phyloP scores from a whole-genome alignment of 2,329 filamentous ascomycete species.

The Ophiostoma tasmaniense region DNA sequence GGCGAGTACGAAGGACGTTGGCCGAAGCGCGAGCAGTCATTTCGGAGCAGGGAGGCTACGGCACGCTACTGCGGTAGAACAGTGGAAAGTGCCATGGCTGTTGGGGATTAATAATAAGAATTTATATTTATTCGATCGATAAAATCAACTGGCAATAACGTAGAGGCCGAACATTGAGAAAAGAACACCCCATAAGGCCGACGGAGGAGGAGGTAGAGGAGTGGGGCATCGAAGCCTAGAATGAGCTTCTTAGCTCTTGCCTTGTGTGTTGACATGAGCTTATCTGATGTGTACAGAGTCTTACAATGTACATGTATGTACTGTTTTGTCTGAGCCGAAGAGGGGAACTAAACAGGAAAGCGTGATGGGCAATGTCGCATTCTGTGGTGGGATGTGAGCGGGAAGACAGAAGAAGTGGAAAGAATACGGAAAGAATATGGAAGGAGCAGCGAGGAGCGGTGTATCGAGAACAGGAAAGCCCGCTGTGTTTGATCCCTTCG shows the following conservation, averaged over 20 bases:
- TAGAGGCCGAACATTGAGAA: not conserved
- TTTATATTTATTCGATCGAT: not conserved
- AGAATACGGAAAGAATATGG: not conserved
- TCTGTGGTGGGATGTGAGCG: not conserved
- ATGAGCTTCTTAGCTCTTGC: not conserved
- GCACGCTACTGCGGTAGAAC: not conserved
- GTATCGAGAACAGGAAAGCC: constrained; percentile 3
- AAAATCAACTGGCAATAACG: not conserved
- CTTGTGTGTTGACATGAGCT: not conserved
- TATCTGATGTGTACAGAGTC: not conserved
- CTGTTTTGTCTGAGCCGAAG: not conserved
- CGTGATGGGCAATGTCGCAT: not conserved
- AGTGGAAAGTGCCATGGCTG: not conserved
- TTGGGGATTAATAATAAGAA: not conserved
- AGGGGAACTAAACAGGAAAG: not conserved
- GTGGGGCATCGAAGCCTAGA: not conserved
- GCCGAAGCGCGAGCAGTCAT: constrained; percentile 2
- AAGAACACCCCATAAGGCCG: not conserved
- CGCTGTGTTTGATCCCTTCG: not conserved
- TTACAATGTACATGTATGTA: not conserved
- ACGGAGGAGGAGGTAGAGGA: not conserved
- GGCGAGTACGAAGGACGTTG: not conserved
- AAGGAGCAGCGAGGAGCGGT: not conserved
- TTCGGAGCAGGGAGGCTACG: not conserved
- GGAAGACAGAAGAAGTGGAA: not conserved